Evolutionary conservation across 768 basidiomycete genomes (phyloP), one percentile per base, ranked within the genome.

Genomic region (Amanita thiersii): DNA sequence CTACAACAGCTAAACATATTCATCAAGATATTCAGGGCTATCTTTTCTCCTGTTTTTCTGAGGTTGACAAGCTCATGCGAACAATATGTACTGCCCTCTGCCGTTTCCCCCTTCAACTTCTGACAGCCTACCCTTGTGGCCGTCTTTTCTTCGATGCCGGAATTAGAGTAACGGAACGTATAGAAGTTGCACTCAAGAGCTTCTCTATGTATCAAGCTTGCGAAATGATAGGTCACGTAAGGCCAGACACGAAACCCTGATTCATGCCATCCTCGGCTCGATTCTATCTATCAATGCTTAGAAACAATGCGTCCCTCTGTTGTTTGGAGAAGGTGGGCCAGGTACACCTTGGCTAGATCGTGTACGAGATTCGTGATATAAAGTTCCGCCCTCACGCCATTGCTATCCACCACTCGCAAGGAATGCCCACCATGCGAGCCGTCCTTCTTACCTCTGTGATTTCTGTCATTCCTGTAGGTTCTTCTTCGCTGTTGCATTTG

Each of bases 401-500:
- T 20, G 33, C 45, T 45, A 47, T 45, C 49, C 43, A 37, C 3
- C 49, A 35, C 34, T 29, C 37, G n/a, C n/a, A n/a, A 39, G 54
- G 51, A 47, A 69, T 68, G 67, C 44, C 54, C 49, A 42, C 60
- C 54, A 49, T 56, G 28, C 52, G 49, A 44, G 55, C 55, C 39
- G 51, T 62, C 43, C 56, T 54, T 34, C 40, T 63, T 54, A 59
- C 61, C 38, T 45, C 65, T 44, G 59, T 58, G 48, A 45, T 65
- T 30, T 50, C 63, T 42, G 50, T 62, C 53, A 50, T 60, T 60
- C 57, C 64, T 60, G 72, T 73, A 52, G 43, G 68, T 48, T 40
- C 31, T 17, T 17, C 42, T 46, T 40, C 28, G 23, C 39, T 18
- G 17, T 24, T 36, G 21, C 30, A 35, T 23, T 46, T 43, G 44